A percentile compares a stretch with the other conserved stretches of the same genome.
phyloP scores from a whole-genome alignment of 176 grass and related monocot species.

The Secale cereale region DNA sequence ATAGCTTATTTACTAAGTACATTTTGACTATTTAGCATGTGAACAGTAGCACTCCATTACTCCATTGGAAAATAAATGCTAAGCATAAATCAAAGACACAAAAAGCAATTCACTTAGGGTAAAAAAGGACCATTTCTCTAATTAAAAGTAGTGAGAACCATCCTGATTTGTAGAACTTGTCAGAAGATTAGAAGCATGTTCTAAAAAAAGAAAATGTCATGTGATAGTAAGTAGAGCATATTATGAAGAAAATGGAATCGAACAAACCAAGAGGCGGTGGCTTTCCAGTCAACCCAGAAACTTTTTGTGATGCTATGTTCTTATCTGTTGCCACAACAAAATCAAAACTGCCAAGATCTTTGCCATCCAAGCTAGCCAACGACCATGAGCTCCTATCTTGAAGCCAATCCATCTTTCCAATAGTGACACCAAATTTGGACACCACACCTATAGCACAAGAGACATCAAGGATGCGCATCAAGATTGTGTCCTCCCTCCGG shows the following conservation, averaged over 20 bases:
- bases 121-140: background rate
- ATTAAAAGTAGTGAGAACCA: background rate
- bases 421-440: conserved; percentile 74
- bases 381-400: conserved; percentile 66
- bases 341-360: conserved; percentile 77
- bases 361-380: conserved; percentile 71
- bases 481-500: background rate
- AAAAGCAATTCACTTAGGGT: background rate
- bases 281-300: conserved; percentile 65
- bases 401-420: conserved; percentile 86
- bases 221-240: background rate
- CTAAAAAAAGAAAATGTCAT: background rate
- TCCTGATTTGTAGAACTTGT: background rate
- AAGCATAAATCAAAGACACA: background rate
- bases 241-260: background rate
- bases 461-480: background rate
- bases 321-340: conserved; percentile 81
- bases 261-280: conserved; percentile 80
- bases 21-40: background rate
- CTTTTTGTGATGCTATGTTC: conserved; percentile 55
- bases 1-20: background rate
- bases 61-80: background rate
- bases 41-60: background rate
- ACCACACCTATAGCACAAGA: conserved; percentile 61
- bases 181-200: background rate